Conservation (phyloP, 345 rosid species). For the Salix dunnii region DNA sequence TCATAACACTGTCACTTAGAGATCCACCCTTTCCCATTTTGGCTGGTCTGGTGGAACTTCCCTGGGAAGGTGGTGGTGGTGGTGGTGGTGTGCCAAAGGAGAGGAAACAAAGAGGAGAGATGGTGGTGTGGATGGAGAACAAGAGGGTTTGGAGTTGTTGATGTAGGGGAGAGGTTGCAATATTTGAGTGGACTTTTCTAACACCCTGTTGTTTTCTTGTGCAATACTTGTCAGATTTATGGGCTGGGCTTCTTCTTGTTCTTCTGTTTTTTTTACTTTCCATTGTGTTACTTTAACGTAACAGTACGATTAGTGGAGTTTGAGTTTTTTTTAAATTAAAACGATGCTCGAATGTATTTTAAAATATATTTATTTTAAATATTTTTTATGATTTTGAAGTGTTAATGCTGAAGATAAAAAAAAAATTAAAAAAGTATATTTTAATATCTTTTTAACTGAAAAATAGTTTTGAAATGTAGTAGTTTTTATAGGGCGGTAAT, state of each 20-base stretch:
- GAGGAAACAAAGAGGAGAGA: not conserved
- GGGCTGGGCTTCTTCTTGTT: constrained; percentile 1
- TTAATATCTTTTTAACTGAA: too few species aligned
- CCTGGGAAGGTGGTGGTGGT: not conserved
- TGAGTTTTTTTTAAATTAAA: too few species aligned
- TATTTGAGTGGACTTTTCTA: constrained; percentile 1
- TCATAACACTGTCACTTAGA: constrained; percentile 76
- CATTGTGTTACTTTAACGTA: not conserved
- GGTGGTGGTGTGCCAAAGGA: not conserved
- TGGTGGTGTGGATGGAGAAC: not conserved
- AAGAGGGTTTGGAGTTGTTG: not conserved
- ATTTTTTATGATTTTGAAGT: too few species aligned
- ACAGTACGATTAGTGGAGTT: not conserved
- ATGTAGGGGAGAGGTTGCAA: not conserved
- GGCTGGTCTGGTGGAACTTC: not conserved
- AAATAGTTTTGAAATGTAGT: too few species aligned
- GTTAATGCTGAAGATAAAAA: too few species aligned
- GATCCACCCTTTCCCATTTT: constrained; percentile 88
- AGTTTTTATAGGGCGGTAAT: too few species aligned
- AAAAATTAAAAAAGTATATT: too few species aligned
- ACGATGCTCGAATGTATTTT: too few species aligned
- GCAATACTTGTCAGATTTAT: not conserved
- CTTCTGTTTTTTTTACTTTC: too few species aligned
- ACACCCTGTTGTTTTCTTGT: not conserved
- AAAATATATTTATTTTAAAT: too few species aligned